These are phyloP conservation scores for Yamadazyma scolyti DNA, from an alignment of 805 yeast genomes.

Conservation along the genomic window DNA sequence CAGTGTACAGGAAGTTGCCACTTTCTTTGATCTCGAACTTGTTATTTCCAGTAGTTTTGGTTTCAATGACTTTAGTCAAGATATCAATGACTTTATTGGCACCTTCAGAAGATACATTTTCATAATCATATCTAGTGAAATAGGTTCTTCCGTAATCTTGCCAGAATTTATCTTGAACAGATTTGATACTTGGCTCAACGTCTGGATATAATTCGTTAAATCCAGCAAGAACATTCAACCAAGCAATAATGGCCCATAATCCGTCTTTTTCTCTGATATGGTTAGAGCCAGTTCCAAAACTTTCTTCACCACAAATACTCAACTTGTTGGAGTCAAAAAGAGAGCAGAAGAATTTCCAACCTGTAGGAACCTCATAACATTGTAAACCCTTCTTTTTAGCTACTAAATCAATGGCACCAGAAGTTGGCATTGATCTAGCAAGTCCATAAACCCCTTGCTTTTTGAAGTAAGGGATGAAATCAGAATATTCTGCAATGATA, in stretches of 20 bases:
- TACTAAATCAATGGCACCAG: conserved; percentile 89
- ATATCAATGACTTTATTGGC: conserved; percentile 65
- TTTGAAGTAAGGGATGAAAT: conserved; percentile 84
- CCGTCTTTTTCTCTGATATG: conserved; percentile 98
- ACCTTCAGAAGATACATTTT: conserved; percentile 71
- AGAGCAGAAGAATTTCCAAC: conserved; percentile 98
- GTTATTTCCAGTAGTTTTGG: conserved; percentile 32
- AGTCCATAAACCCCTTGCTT: conserved; percentile 84
- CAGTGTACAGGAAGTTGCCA: conserved; percentile 89
- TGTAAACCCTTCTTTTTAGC: conserved; percentile 72
- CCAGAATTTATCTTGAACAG: conserved; percentile 88
- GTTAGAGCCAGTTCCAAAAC: conserved; percentile 96
- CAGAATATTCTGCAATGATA: conserved; percentile 91
- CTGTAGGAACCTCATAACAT: conserved; percentile 95
- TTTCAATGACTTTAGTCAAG: conserved; percentile 27
- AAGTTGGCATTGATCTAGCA: conserved; percentile 97
- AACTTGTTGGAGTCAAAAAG: conserved; percentile 89
- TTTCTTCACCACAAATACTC: conserved; percentile 97
- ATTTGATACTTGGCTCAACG: conserved; percentile 60
- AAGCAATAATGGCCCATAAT: conserved; percentile 94
- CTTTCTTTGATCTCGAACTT: conserved; percentile 64
- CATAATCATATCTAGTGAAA: conserved; percentile 94
- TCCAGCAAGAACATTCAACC: conserved; percentile 93
- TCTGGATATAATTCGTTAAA: conserved; percentile 62
- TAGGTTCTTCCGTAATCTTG: conserved; percentile 90